Conservation (phyloP, 371 early-diverging fungal species). For the Zychaea mexicana region DNA sequence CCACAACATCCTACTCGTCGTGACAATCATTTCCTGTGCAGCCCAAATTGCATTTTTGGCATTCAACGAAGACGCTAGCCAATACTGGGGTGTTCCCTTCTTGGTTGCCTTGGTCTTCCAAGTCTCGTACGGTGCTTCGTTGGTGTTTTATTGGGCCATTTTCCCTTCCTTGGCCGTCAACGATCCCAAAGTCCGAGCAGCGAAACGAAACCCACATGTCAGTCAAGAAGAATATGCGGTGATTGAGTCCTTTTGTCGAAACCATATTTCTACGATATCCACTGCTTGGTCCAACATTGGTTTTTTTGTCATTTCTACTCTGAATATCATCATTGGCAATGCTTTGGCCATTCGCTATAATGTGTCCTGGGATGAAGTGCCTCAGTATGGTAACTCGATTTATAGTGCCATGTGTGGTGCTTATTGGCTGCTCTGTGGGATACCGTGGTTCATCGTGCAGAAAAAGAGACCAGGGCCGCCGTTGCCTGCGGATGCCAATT, state of each 20-base stretch:
- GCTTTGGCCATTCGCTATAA: conserved; percentile 11
- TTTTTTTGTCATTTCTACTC: conserved; percentile 26
- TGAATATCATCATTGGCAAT: conserved; percentile 18
- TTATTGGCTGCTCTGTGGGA: conserved; percentile 34
- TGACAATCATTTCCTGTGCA: conserved; percentile 28
- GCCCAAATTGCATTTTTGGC: conserved; percentile 26
- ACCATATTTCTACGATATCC: conserved; percentile 45
- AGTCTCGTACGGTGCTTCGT: conserved; percentile 30
- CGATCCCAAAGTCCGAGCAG: conserved; percentile 27
- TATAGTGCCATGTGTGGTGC: conserved; percentile 40
- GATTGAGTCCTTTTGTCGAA: conserved; percentile 24
- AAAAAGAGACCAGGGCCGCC: conserved; percentile 32
- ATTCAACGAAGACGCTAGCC: conserved; percentile 19
- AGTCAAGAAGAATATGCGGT: conserved; percentile 12
- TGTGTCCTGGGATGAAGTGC: conserved; percentile 8
- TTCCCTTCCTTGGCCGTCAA: conserved; percentile 24
- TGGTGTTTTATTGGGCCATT: conserved; percentile 28
- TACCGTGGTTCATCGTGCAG: conserved; percentile 42
- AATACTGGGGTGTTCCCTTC: conserved; percentile 28
- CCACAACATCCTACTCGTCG: conserved; percentile 15
- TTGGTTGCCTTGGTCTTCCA: conserved; percentile 22
- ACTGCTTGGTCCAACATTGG: conserved; percentile 47
- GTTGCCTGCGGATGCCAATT: conserved; percentile 27
- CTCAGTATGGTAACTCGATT: conserved; percentile 20
- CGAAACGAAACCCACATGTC: conserved; percentile 7